These are phyloP conservation scores for Claviceps fusiformis DNA, from an alignment of 2,329 filamentous ascomycete species.

Conservation along the genomic window DNA sequence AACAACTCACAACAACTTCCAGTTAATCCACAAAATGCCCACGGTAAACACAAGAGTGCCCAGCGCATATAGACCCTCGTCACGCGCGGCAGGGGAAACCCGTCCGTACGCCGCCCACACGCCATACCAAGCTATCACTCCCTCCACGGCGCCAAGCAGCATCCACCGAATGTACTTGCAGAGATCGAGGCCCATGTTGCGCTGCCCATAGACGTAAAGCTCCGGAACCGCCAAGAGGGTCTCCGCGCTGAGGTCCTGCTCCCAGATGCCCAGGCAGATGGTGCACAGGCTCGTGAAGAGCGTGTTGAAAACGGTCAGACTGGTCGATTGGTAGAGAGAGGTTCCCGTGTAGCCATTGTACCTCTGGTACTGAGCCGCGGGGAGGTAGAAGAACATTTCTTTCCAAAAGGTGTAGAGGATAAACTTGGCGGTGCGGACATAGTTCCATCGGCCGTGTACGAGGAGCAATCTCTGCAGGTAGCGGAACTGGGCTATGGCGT, in stretches of 20 bases:
- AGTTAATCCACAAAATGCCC: slow-evolving; percentile 57
- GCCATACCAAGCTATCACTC: slow-evolving; percentile 60
- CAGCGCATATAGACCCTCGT: slow-evolving; percentile 59
- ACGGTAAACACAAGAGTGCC: slow-evolving; percentile 60
- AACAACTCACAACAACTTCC: slow-evolving; percentile 55
- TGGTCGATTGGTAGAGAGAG: slow-evolving; percentile 77
- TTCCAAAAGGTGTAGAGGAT: slow-evolving; percentile 91
- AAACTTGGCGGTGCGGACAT: slow-evolving; percentile 77
- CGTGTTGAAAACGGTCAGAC: slow-evolving; percentile 84
- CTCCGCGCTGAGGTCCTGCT: slow-evolving; percentile 71
- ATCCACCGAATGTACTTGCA: slow-evolving; percentile 66
- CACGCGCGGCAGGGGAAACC: slow-evolving; percentile 37
- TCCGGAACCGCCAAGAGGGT: slow-evolving; percentile 89
- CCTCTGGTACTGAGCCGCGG: slow-evolving; percentile 70
- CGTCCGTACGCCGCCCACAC: slow-evolving; percentile 37
- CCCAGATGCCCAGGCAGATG: slow-evolving; percentile 82
- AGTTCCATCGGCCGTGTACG: slow-evolving; percentile 84
- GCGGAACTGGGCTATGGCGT: slow-evolving; percentile 80
- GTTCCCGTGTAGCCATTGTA: slow-evolving; percentile 84
- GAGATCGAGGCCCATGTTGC: slow-evolving; percentile 58
- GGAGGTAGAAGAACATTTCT: slow-evolving; percentile 67
- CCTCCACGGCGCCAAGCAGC: slow-evolving; percentile 57
- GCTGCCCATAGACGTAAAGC: slow-evolving; percentile 73
- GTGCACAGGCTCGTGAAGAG: slow-evolving; percentile 83
- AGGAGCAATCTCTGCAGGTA: slow-evolving; percentile 76